phyloP scores from a whole-genome alignment of 192 early-diverging fungal genomes.

The Hyaloraphidium curvatum region DNA sequence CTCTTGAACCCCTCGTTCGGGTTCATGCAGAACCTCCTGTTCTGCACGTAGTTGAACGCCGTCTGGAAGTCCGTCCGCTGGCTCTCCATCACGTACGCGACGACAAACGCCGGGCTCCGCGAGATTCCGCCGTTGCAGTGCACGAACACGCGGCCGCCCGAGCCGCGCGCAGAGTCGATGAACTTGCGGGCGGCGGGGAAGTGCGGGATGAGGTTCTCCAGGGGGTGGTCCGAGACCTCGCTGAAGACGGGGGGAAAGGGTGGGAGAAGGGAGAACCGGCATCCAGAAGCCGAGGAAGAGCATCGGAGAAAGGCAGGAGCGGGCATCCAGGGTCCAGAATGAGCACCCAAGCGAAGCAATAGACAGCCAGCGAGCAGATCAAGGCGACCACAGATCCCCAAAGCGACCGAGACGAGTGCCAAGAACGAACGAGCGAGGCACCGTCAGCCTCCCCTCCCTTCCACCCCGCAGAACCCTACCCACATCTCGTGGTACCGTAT shows the following conservation, averaged over 20 bases:
- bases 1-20: conserved; percentile 62
- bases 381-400: no score
- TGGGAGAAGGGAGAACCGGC: not conserved
- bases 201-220: conserved; percentile 66
- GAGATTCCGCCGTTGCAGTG: conserved; percentile 69
- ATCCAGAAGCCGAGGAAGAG: not conserved
- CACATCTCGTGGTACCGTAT: conserved; percentile 44
- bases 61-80: conserved; percentile 39
- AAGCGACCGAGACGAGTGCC: no score
- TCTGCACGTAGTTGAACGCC: conserved; percentile 70
- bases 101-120: conserved; percentile 63
- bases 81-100: conserved; percentile 74
- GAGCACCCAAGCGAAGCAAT: no score
- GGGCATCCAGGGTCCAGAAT: not conserved
- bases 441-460: no score
- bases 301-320: not conserved
- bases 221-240: conserved; percentile 55
- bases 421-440: no score
- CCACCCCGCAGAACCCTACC: no score
- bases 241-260: not conserved
- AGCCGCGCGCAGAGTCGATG: conserved; percentile 19
- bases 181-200: conserved; percentile 42
- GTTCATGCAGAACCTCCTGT: conserved; percentile 68
- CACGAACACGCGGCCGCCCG: conserved; percentile 33
- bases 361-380: no score